Conservation (phyloP, 768 basidiomycete species). For the Lepiota venenata region DNA sequence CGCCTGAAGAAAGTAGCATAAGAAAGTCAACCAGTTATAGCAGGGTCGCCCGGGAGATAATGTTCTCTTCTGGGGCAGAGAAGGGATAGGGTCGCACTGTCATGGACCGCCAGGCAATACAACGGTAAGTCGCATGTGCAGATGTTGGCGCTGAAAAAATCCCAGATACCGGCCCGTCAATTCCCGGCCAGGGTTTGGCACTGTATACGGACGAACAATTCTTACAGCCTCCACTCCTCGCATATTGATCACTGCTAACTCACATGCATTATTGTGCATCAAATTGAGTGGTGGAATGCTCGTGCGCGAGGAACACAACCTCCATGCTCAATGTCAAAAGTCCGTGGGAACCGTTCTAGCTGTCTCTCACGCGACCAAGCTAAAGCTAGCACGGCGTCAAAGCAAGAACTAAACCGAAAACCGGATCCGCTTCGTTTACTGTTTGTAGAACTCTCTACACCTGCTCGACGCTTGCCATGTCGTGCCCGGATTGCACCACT, state of each 20-base stretch:
- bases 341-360: too few species aligned
- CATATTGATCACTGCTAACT: too few species aligned
- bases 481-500: slow-evolving; percentile 40
- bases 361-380: too few species aligned
- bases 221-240: too few species aligned
- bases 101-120: neutral
- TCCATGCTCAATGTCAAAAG: too few species aligned
- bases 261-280: too few species aligned
- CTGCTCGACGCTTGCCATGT: slow-evolving; percentile 19
- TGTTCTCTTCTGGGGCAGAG: neutral
- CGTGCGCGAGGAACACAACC: too few species aligned
- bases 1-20: neutral
- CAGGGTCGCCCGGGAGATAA: neutral
- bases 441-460: neutral
- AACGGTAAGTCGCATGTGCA: neutral
- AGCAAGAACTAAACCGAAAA: neutral
- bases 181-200: too few species aligned
- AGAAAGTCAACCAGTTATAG: neutral
- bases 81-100: slow-evolving; percentile 1
- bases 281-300: too few species aligned
- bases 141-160: neutral
- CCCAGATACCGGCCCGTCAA: neutral
- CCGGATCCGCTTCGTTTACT: neutral
- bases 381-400: too few species aligned
- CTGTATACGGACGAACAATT: too few species aligned